phyloP scores from a whole-genome alignment of 1,284 basidiomycete genomes.

The Heterobasidion annosum region DNA sequence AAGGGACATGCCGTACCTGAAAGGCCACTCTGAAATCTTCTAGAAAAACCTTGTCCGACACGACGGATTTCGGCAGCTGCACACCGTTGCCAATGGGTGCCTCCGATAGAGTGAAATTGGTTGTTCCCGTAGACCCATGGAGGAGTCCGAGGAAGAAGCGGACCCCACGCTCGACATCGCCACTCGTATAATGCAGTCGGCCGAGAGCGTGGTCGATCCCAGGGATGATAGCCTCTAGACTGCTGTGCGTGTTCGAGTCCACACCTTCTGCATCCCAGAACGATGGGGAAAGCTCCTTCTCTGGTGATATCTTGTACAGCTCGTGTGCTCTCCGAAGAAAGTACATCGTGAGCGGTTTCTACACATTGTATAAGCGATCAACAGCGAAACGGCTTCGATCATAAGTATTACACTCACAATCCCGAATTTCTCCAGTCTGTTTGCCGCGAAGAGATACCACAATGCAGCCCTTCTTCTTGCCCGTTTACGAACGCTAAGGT shows the following conservation, averaged over 20 bases:
- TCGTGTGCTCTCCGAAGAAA: constrained; percentile 63
- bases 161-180: constrained; percentile 63
- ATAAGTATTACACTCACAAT: constrained; percentile 41
- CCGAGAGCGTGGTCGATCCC: constrained; percentile 74
- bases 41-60: constrained; percentile 52
- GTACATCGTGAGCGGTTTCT: constrained; percentile 79
- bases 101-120: constrained; percentile 8
- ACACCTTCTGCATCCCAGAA: constrained; percentile 67
- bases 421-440: constrained; percentile 68
- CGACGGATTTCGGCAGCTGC: constrained; percentile 8
- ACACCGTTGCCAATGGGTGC: constrained; percentile 12
- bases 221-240: constrained; percentile 55
- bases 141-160: constrained; percentile 57
- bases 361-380: constrained; percentile 2
- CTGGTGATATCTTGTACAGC: constrained; percentile 39
- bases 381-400: background rate
- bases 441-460: constrained; percentile 70
- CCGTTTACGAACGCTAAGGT: constrained; percentile 50
- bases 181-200: constrained; percentile 68
- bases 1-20: constrained; percentile 30
- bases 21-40: constrained; percentile 77
- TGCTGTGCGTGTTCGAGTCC: constrained; percentile 25
- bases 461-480: constrained; percentile 55
- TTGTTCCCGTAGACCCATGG: constrained; percentile 20
- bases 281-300: constrained; percentile 59